These are phyloP conservation scores for Austroboletus niveus DNA, from an alignment of 1,284 basidiomycete genomes.

Conservation along the genomic window DNA sequence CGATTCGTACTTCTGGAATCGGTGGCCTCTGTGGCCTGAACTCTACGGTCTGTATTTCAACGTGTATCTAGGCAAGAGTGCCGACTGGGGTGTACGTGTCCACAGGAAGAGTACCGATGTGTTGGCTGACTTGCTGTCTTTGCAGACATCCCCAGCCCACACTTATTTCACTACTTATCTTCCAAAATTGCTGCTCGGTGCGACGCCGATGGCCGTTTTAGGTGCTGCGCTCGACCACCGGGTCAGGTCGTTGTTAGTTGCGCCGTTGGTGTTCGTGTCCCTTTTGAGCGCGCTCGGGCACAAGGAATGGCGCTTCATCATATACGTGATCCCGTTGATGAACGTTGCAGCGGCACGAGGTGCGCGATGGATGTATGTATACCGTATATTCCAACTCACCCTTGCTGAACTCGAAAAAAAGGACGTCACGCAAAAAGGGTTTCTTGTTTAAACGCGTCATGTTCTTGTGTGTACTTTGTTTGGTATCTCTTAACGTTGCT, in stretches of 20 bases:
- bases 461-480: slow-evolving; percentile 42
- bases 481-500: slow-evolving; percentile 52
- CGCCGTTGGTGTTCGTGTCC: slow-evolving; percentile 55
- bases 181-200: slow-evolving; percentile 75
- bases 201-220: slow-evolving; percentile 63
- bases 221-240: slow-evolving; percentile 47
- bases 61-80: slow-evolving; percentile 80
- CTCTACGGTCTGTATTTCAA: slow-evolving; percentile 83
- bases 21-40: slow-evolving; percentile 83
- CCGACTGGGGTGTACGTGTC: slow-evolving; percentile 85
- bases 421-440: slow-evolving; percentile 47
- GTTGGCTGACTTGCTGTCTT: slow-evolving; percentile 1
- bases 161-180: slow-evolving; percentile 73
- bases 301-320: slow-evolving; percentile 96
- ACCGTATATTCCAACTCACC: neutral
- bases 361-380: slow-evolving; percentile 56
- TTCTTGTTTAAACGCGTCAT: slow-evolving; percentile 43
- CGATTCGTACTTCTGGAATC: slow-evolving; percentile 88
- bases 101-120: neutral
- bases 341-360: slow-evolving; percentile 80
- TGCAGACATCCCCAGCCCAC: slow-evolving; percentile 68
- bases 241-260: slow-evolving; percentile 50
- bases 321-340: slow-evolving; percentile 82
- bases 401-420: neutral
- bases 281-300: slow-evolving; percentile 79